Evolutionary conservation across 2,329 filamentous ascomycete species (phyloP), one percentile per base, ranked within the genome.

Genomic region (Aspergillus calidoustus): DNA sequence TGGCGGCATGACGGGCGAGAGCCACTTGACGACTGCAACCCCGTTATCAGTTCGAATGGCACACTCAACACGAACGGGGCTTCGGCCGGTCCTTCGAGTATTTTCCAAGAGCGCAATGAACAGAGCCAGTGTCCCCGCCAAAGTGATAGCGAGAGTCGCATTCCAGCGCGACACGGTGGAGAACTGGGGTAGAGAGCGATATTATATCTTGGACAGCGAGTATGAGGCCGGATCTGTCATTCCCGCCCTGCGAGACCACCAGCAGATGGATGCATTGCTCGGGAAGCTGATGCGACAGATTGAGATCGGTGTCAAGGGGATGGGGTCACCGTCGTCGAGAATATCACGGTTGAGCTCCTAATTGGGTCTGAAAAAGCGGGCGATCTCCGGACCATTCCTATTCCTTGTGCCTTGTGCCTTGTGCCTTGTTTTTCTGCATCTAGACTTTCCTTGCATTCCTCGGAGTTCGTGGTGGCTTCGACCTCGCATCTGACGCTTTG

Each of bases 161-260:
- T 77, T 77, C 65, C 72, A 72, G 49, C 63, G 61, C 30, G 67
- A 70, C 25, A 63, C 64, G 51, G 72, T 73, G 67, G 71, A 70
- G 68, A 69, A 64, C 50, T 69, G 66, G 64, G 68, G 68, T 31
- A 70, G 65, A 54, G 73, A 76, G 58, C 68, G 69, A 54, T 76
- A 77, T 67, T 74, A 71, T 70, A 73, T 76, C 47, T 60, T 75
- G 53, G 70, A 73, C 31, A 67, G 67, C 57, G 72, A 74, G 49
- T 76, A 76, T 54, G 74, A 77, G 60, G 74, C 74, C 64, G 70
- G 67, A 68, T 77, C 74, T 64, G 74, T 77, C 64, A 64, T 76
- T 59, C 60, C 65, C 15, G 60, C 66, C 15, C 58, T 76, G 57
- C 73, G 71, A 43, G 66, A 76, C 57, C 65, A 61, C 38, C 54